Evolutionary conservation across 768 basidiomycete species (phyloP).

Genomic region (Butyriboletus loyo): DNA sequence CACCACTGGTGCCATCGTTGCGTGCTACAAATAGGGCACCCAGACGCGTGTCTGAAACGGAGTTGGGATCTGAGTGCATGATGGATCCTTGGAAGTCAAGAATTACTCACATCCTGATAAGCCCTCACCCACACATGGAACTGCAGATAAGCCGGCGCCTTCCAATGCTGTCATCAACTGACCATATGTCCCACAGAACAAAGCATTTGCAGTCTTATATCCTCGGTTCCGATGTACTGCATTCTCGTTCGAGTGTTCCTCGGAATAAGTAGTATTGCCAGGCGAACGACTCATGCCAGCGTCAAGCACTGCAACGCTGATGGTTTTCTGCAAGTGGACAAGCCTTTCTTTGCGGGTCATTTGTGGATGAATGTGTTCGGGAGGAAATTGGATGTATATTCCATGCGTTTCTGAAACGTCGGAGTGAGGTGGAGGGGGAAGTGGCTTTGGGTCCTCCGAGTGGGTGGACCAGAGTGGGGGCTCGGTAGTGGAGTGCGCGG

Average conservation of each 20-base stretch:
- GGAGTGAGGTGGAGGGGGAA: slow-evolving; percentile 13
- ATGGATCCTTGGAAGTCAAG: neutral
- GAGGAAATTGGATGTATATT: slow-evolving; percentile 26
- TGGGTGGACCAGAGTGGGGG: neutral
- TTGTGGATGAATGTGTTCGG: neutral
- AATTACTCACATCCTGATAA: slow-evolving; percentile 31
- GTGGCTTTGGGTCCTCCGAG: slow-evolving; percentile 14
- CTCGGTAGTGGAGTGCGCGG: neutral
- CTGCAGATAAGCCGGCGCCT: slow-evolving; percentile 35
- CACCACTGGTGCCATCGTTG: slow-evolving; percentile 23
- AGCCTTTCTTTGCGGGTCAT: slow-evolving; percentile 23
- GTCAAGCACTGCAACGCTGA: slow-evolving; percentile 36
- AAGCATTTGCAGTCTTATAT: slow-evolving; percentile 24
- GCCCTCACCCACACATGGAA: slow-evolving; percentile 29
- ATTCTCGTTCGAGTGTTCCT: neutral
- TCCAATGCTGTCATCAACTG: slow-evolving; percentile 40
- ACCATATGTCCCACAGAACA: slow-evolving; percentile 44
- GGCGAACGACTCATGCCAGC: slow-evolving; percentile 41
- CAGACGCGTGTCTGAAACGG: slow-evolving; percentile 35
- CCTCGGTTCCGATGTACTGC: slow-evolving; percentile 1
- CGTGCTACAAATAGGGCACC: slow-evolving; percentile 41
- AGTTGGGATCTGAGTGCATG: neutral
- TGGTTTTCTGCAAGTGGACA: slow-evolving; percentile 33
- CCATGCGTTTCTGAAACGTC: slow-evolving; percentile 14
- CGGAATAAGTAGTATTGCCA: slow-evolving; percentile 1